Conservation (phyloP, 192 early-diverging fungal species). For the Coemansia sp. region DNA sequence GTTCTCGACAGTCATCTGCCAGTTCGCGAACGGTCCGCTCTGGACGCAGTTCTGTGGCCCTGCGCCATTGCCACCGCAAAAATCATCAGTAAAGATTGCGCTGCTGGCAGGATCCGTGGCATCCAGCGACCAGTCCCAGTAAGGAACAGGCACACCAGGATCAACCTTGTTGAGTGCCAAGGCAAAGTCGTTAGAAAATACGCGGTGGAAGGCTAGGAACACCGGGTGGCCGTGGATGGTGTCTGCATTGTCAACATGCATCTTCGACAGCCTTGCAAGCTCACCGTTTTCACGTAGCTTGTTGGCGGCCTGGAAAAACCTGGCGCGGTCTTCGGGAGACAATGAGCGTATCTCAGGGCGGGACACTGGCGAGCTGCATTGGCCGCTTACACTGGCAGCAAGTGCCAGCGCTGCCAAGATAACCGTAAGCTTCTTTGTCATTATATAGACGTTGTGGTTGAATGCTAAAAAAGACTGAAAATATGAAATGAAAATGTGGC, state of each 20-base stretch:
- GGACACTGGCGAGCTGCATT: constrained; percentile 34
- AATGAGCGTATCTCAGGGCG: constrained; percentile 55
- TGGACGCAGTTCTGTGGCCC: constrained; percentile 41
- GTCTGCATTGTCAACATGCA: constrained; percentile 53
- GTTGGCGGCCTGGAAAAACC: constrained; percentile 43
- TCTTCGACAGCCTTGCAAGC: constrained; percentile 46
- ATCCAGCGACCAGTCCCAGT: constrained; percentile 59
- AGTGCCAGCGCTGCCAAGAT: constrained; percentile 30
- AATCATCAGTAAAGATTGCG: constrained; percentile 35
- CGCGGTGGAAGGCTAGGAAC: constrained; percentile 59
- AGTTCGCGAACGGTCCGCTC: constrained; percentile 47
- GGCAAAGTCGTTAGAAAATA: constrained; percentile 58
- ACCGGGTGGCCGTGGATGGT: constrained; percentile 49
- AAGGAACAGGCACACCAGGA: constrained; percentile 51
- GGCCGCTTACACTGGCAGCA: constrained; percentile 23
- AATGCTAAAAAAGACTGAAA: not conserved
- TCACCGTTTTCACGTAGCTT: constrained; percentile 44
- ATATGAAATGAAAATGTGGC: not conserved
- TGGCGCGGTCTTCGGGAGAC: constrained; percentile 46
- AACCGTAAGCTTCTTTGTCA: constrained; percentile 29
- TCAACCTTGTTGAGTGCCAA: constrained; percentile 49
- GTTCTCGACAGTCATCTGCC: constrained; percentile 37
- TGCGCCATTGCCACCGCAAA: constrained; percentile 54
- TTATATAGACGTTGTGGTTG: constrained; percentile 10
- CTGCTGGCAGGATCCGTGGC: constrained; percentile 45